phyloP scores from a whole-genome alignment of 768 basidiomycete genomes.

The Mrakia frigida region DNA sequence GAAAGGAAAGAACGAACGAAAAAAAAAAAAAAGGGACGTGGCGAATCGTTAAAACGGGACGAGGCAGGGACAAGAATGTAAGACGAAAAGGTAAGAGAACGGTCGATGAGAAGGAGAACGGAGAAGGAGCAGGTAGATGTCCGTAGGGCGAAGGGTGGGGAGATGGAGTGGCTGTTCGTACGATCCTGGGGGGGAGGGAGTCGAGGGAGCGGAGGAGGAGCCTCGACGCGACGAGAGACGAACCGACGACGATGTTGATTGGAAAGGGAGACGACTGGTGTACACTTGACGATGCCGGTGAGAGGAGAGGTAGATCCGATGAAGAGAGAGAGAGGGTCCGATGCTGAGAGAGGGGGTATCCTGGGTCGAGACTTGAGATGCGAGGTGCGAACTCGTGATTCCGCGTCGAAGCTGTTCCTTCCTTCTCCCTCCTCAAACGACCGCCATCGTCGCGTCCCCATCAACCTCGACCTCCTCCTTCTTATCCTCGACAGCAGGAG shows the following conservation, averaged over 20 bases:
- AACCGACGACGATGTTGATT: not conserved
- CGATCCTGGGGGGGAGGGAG: too few relatives aligned
- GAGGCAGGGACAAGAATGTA: not conserved
- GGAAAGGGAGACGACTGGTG: not conserved
- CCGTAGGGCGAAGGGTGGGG: too few relatives aligned
- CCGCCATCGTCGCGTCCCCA: slow-evolving; percentile 7
- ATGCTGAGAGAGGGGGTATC: slow-evolving; percentile 11
- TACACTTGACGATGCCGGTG: not conserved
- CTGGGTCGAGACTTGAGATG: not conserved
- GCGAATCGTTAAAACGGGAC: not conserved
- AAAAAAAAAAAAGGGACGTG: slow-evolving; percentile 3
- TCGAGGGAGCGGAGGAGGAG: too few relatives aligned
- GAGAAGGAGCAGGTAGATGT: not conserved
- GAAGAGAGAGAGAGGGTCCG: slow-evolving; percentile 1
- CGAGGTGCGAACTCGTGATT: slow-evolving; percentile 1
- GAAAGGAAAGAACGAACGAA: too few relatives aligned
- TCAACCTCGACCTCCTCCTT: not conserved
- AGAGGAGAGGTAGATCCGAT: not conserved
- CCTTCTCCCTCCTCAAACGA: not conserved
- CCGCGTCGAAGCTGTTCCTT: not conserved
- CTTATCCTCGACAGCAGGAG: not conserved
- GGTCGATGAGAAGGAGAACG: not conserved
- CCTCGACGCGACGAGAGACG: not conserved
- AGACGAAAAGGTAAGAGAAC: not conserved
- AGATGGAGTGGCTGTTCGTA: too few relatives aligned